These are phyloP conservation scores for Arachis monticola DNA, from an alignment of 331 rosid genomes.

Conservation along the genomic window DNA sequence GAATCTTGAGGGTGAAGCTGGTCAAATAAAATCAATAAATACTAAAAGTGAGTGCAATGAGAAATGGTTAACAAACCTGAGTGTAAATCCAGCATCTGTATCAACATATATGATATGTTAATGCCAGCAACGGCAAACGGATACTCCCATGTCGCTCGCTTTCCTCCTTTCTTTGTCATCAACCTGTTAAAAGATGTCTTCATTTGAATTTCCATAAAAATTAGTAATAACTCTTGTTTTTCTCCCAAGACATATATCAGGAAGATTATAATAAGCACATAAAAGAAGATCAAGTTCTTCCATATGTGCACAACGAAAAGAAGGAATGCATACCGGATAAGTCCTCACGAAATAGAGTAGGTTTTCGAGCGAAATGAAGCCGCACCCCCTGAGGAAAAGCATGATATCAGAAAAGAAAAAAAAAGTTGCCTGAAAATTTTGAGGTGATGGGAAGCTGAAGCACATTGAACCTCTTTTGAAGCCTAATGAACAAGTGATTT, in stretches of 20 bases:
- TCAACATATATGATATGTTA: conserved; percentile 80
- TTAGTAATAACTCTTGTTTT: conserved; percentile 62
- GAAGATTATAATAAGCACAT: conserved; percentile 33
- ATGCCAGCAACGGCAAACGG: conserved; percentile 92
- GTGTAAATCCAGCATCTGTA: conserved; percentile 85
- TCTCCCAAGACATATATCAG: conserved; percentile 26
- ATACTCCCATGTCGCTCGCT: conserved; percentile 77
- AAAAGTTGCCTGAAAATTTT: conserved; percentile 22
- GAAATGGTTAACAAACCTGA: conserved; percentile 57
- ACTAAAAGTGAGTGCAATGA: neutral
- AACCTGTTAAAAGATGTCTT: conserved; percentile 95
- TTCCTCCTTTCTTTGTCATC: conserved; percentile 79
- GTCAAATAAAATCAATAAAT: too few species aligned
- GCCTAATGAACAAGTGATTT: conserved; percentile 1
- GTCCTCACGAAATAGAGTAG: conserved; percentile 78
- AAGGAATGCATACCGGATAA: conserved; percentile 70
- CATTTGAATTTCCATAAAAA: conserved; percentile 65
- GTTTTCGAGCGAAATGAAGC: conserved; percentile 89
- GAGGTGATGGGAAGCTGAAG: conserved; percentile 25
- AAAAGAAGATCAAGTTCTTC: conserved; percentile 30
- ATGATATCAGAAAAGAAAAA: conserved; percentile 50
- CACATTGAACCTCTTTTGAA: conserved; percentile 17
- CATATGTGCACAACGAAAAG: conserved; percentile 24
- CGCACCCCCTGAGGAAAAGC: conserved; percentile 84
- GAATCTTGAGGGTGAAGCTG: too few species aligned